Conservation (phyloP, 768 basidiomycete genomes). For the Boletales sp. region DNA sequence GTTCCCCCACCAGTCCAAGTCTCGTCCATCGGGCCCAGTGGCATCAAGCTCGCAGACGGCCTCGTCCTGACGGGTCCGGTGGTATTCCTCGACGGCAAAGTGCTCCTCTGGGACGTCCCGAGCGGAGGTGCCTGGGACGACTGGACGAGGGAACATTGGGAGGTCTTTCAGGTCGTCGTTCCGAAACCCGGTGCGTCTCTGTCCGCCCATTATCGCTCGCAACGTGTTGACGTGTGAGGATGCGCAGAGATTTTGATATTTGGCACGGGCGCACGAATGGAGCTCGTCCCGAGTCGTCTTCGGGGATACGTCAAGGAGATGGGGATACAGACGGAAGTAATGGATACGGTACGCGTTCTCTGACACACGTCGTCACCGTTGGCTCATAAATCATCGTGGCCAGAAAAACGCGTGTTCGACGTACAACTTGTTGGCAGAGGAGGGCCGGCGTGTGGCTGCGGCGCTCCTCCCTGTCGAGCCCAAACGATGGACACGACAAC, state of each 20-base stretch:
- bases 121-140: slow-evolving; percentile 48
- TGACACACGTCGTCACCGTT: neutral
- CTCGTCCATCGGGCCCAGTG: slow-evolving; percentile 55
- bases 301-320: slow-evolving; percentile 64
- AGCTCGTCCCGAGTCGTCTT: slow-evolving; percentile 66
- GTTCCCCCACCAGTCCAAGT: slow-evolving; percentile 71
- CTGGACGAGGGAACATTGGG: slow-evolving; percentile 74
- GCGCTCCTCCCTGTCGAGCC: slow-evolving; percentile 73
- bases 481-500: slow-evolving; percentile 45
- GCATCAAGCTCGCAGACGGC: slow-evolving; percentile 75
- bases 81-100: slow-evolving; percentile 82
- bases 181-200: slow-evolving; percentile 74
- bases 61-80: slow-evolving; percentile 73
- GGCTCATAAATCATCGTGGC: neutral
- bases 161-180: slow-evolving; percentile 75
- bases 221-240: neutral
- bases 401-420: slow-evolving; percentile 93
- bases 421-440: slow-evolving; percentile 90
- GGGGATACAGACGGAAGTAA: slow-evolving; percentile 86
- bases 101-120: slow-evolving; percentile 89
- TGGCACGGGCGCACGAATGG: slow-evolving; percentile 75
- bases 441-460: slow-evolving; percentile 89
- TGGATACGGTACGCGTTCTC: slow-evolving; percentile 62
- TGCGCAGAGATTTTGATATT: slow-evolving; percentile 80
- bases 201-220: neutral